Conservation (phyloP, 2,329 filamentous ascomycete species). For the Stylonectria norvegica region DNA sequence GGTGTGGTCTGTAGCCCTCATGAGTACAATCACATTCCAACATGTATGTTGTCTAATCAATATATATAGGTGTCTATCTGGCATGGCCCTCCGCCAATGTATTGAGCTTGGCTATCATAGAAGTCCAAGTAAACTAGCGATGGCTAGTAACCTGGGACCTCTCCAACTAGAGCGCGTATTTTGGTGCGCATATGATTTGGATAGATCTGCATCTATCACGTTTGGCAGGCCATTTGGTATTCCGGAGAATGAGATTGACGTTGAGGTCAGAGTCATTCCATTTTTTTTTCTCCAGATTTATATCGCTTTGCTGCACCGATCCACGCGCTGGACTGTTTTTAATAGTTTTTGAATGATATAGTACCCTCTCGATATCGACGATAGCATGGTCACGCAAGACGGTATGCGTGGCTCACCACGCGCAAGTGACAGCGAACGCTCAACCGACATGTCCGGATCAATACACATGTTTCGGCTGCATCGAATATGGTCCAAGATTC, state of each 20-base stretch:
- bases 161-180: slow-evolving; percentile 8
- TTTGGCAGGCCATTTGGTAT: slow-evolving; percentile 7
- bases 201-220: slow-evolving; percentile 6
- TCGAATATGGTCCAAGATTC: too few species aligned
- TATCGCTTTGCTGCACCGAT: not conserved
- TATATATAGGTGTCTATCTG: slow-evolving; percentile 9
- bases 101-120: slow-evolving; percentile 12
- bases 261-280: slow-evolving; percentile 1
- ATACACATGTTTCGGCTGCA: too few species aligned
- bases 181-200: slow-evolving; percentile 6
- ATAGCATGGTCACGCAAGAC: not conserved
- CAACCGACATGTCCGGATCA: too few species aligned
- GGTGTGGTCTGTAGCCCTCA: too few species aligned
- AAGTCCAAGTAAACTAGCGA: not conserved
- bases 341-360: not conserved
- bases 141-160: not conserved
- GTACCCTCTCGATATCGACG: too few species aligned
- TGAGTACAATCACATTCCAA: not conserved
- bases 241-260: slow-evolving; percentile 7
- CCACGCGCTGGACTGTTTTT: not conserved
- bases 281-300: not conserved
- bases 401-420: not conserved
- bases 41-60: slow-evolving; percentile 2
- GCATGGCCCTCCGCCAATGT: slow-evolving; percentile 9
- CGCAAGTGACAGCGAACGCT: not conserved